A percentile compares a stretch with the other conserved stretches of the same genome.
Conservation (phyloP, 2,329 filamentous ascomycete genomes). For the Fusarium liriodendri region DNA sequence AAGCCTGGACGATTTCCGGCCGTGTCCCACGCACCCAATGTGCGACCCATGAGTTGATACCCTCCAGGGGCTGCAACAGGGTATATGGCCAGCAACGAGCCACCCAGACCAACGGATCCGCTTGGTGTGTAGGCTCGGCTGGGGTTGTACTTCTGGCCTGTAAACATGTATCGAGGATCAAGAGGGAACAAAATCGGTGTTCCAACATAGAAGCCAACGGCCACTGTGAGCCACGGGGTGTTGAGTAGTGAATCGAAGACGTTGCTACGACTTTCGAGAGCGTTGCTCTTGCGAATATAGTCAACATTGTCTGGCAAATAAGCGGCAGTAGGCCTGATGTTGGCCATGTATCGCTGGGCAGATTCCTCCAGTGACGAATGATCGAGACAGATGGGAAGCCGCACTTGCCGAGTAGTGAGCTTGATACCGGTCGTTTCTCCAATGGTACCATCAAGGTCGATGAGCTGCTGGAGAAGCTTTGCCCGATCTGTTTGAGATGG, state of each 20-base stretch:
- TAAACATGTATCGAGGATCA: constrained; percentile 41
- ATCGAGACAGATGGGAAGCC: constrained; percentile 46
- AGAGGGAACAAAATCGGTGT: constrained; percentile 48
- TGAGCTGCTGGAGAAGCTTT: background rate
- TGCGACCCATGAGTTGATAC: constrained; percentile 51
- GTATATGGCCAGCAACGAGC: constrained; percentile 51
- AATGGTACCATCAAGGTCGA: background rate
- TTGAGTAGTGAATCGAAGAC: constrained; percentile 49
- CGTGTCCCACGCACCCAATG: constrained; percentile 49
- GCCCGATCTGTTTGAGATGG: constrained; percentile 9
- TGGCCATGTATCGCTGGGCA: constrained; percentile 13
- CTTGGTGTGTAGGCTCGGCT: background rate
- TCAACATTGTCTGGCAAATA: background rate
- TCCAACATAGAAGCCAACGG: constrained; percentile 51
- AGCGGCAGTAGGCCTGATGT: background rate
- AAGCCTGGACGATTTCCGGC: constrained; percentile 48
- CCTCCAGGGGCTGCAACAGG: constrained; percentile 53
- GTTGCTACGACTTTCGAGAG: constrained; percentile 36
- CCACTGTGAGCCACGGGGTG: constrained; percentile 46
- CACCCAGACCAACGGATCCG: constrained; percentile 50
- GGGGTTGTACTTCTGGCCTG: background rate
- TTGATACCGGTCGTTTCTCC: constrained; percentile 23
- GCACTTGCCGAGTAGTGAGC: constrained; percentile 40
- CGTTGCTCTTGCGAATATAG: background rate
- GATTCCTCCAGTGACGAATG: constrained; percentile 50